phyloP scores from a whole-genome alignment of 1,284 basidiomycete species.

The Exsudoporus floridanus region DNA sequence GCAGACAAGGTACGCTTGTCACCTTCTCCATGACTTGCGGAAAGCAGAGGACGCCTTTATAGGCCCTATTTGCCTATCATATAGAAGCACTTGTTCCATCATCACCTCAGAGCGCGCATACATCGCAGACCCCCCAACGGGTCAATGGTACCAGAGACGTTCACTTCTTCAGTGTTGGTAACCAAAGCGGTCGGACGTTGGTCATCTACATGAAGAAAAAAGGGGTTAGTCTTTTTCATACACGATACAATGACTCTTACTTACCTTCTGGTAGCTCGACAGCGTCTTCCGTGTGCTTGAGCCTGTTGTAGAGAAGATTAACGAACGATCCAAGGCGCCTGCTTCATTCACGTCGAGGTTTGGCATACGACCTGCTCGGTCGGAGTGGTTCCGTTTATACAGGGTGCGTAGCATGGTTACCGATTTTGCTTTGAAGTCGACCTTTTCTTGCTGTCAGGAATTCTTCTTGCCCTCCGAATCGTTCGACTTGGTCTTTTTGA shows the following conservation, averaged over 20 bases:
- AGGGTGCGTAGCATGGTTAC: constrained; percentile 47
- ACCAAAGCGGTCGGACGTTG: constrained; percentile 78
- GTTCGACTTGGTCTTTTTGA: constrained; percentile 86
- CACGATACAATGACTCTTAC: neutral
- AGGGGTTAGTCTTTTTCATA: constrained; percentile 57
- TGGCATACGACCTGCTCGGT: constrained; percentile 71
- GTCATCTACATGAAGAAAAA: constrained; percentile 97
- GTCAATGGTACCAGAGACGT: constrained; percentile 89
- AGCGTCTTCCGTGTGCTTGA: constrained; percentile 94
- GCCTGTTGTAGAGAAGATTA: constrained; percentile 83
- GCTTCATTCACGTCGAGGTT: constrained; percentile 70
- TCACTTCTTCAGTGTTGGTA: constrained; percentile 91
- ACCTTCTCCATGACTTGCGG: neutral
- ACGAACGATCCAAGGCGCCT: constrained; percentile 67
- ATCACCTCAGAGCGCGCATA: constrained; percentile 59
- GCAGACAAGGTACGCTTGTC: constrained; percentile 73
- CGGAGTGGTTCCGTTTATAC: constrained; percentile 92
- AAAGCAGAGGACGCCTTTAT: constrained; percentile 1
- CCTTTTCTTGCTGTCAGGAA: constrained; percentile 46
- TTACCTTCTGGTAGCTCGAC: constrained; percentile 53
- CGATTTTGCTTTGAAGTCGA: constrained; percentile 1
- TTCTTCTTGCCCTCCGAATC: constrained; percentile 92
- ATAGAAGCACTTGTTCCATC: constrained; percentile 95
- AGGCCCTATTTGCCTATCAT: constrained; percentile 85
- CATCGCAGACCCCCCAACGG: constrained; percentile 78